phyloP scores from a whole-genome alignment of 371 early-diverging fungal species.

The Massospora cicadina region DNA sequence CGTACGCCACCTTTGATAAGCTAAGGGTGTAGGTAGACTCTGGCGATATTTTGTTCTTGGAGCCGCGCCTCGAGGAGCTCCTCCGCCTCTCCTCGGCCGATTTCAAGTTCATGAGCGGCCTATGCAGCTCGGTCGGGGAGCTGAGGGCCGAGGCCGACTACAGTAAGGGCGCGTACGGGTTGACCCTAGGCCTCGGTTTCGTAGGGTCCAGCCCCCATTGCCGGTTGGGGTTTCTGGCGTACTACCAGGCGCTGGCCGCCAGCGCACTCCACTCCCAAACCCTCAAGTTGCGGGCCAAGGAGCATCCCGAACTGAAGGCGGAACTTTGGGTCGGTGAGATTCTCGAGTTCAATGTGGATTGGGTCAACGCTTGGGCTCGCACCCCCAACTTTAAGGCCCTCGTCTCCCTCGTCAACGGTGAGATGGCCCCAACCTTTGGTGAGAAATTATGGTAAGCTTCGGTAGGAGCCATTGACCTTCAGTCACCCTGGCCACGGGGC shows the following conservation, averaged over 20 bases:
- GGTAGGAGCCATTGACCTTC: too few relatives aligned
- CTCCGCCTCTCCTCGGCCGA: constrained; percentile 1
- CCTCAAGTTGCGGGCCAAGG: not conserved
- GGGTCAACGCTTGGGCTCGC: not conserved
- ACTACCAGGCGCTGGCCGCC: not conserved
- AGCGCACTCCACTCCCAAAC: not conserved
- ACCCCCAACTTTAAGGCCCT: constrained; percentile 6
- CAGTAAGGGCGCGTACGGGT: not conserved
- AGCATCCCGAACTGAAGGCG: not conserved
- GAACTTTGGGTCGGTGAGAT: not conserved
- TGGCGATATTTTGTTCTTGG: not conserved
- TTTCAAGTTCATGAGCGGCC: constrained; percentile 1
- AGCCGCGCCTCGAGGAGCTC: not conserved
- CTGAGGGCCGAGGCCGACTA: not conserved
- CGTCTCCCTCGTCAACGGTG: not conserved
- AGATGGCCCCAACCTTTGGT: not conserved
- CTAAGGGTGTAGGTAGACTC: not conserved
- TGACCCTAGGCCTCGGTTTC: not conserved
- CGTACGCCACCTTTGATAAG: not conserved
- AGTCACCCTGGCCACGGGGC: constrained; percentile 10
- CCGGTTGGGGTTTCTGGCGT: not conserved
- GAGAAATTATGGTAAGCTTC: too few relatives aligned
- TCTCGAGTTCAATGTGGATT: constrained; percentile 9
- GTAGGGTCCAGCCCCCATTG: constrained; percentile 1
- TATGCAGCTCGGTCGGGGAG: not conserved